Conservation (phyloP, 2,329 filamentous ascomycete genomes). For the Fusarium poae region DNA sequence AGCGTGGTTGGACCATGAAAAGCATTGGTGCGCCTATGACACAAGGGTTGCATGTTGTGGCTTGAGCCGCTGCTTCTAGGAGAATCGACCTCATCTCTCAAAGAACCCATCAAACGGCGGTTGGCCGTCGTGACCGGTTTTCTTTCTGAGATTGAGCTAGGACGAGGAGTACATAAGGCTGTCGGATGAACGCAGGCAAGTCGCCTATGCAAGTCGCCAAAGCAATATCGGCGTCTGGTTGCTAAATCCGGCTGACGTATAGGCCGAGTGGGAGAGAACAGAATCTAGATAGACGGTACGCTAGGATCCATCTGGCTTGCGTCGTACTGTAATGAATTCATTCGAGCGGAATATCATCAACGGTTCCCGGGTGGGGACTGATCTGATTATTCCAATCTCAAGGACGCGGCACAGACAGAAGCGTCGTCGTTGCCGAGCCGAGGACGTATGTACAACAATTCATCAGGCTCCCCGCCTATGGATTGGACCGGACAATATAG, state of each 20-base stretch:
- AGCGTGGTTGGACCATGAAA: neutral
- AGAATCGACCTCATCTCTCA: neutral
- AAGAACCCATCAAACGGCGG: neutral
- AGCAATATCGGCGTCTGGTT: constrained; percentile 4
- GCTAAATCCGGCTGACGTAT: constrained; percentile 8
- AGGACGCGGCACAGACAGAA: constrained; percentile 25
- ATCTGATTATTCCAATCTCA: constrained; percentile 29
- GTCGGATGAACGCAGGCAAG: constrained; percentile 7
- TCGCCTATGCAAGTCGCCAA: neutral
- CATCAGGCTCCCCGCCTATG: constrained; percentile 26
- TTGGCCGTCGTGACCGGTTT: neutral
- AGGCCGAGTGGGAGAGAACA: constrained; percentile 22
- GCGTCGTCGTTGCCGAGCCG: neutral
- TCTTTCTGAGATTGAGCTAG: neutral
- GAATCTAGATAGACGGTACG: constrained; percentile 16
- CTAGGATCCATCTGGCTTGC: constrained; percentile 37
- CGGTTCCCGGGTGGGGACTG: constrained; percentile 37
- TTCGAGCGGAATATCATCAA: constrained; percentile 39
- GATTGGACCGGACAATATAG: constrained; percentile 11
- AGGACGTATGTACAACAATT: neutral
- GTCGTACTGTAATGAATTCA: constrained; percentile 15
- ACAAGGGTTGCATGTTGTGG: neutral
- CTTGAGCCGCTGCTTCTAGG: neutral
- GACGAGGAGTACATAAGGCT: constrained; percentile 5
- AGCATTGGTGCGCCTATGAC: neutral